Base-by-base conservation (phyloP, 768 basidiomycete species). In the Mycena metata region DNA sequence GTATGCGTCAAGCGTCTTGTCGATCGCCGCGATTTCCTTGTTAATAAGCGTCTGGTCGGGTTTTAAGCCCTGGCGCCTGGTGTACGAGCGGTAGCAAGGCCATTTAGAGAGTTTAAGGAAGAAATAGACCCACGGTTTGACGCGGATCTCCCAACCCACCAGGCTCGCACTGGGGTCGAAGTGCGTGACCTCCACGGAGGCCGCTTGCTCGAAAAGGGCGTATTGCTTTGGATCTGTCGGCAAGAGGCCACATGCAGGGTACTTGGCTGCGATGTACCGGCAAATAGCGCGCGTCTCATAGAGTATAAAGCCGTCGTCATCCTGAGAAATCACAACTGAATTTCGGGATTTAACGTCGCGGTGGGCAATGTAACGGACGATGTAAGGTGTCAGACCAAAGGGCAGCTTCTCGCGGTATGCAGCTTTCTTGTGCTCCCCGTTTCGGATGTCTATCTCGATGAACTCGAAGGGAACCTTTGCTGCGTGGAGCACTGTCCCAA, bases 301-400 rank as follows among this genome's bases (percentile, higher is more conserved):
- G 10, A 89, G 67, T 59, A 79, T 74, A 71, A 87, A 81, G 16
- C 84, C 85, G 35, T 83, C 84, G 19, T 87, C 84, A 60, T 83
- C 70, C 80, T 80, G 47, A 13, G 8, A 17, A 10, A 30, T 45
- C 41, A 41, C 13, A 36, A 30, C 33, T 5, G 16, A 30, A 58
- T 24, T 15, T 42, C 36, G 30, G n/a, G n/a, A n/a, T n/a, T n/a
- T n/a, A n/a, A n/a, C n/a, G n/a, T n/a, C n/a, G n/a, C n/a, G n/a
- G n/a, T n/a, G n/a, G n/a, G n/a, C n/a, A 12, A 43, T 24, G 23
- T 24, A 19, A 45, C 56, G 23, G 7, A 58, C 24, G 26, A 68
- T 35, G 12, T 17, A 26, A 12, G 43, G 66, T 0, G 85, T 76
- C 72, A 84, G 83, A 17, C 83, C 82, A 72, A 85, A 86, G 0